A percentile compares a stretch with the other conserved stretches of the same genome.
Evolutionary conservation across 805 yeast species (phyloP).

Genomic region (Saturnispora silvae): DNA sequence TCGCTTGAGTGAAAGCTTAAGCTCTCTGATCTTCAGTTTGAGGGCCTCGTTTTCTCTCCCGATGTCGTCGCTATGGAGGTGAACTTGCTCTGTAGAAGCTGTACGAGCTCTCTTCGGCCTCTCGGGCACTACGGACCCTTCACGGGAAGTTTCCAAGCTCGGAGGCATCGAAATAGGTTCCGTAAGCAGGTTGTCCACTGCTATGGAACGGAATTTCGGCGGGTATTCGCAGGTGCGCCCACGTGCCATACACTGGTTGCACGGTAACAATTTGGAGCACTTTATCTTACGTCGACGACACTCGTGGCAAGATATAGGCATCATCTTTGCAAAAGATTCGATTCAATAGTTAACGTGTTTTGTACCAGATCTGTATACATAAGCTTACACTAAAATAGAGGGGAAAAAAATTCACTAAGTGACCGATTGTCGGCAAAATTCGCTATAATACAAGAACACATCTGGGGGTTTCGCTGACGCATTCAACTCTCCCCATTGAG

Average conservation of each 20-base stretch:
- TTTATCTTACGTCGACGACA: constrained; percentile 28
- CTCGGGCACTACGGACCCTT: not conserved
- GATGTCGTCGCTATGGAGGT: constrained; percentile 1
- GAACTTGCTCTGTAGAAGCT: not conserved
- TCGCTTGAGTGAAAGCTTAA: constrained; percentile 18
- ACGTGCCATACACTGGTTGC: constrained; percentile 34
- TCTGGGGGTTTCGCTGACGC: no score
- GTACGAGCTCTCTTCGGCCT: not conserved
- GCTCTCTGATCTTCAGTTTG: constrained; percentile 20
- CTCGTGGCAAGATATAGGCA: constrained; percentile 26
- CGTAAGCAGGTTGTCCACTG: constrained; percentile 19
- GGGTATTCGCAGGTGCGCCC: constrained; percentile 35
- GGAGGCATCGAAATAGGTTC: constrained; percentile 5
- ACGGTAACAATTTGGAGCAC: constrained; percentile 30
- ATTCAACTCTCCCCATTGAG: no score
- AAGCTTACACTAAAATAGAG: no score
- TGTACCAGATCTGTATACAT: no score
- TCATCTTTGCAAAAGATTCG: constrained; percentile 13
- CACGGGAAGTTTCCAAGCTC: not conserved
- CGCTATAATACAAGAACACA: no score
- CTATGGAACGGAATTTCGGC: constrained; percentile 35
- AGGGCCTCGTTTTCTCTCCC: constrained; percentile 23
- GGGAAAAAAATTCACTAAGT: no score
- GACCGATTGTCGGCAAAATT: no score
- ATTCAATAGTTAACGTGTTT: not conserved